Base-by-base conservation (phyloP, 495 filamentous ascomycete species). In the Wilcoxina mikolae region DNA sequence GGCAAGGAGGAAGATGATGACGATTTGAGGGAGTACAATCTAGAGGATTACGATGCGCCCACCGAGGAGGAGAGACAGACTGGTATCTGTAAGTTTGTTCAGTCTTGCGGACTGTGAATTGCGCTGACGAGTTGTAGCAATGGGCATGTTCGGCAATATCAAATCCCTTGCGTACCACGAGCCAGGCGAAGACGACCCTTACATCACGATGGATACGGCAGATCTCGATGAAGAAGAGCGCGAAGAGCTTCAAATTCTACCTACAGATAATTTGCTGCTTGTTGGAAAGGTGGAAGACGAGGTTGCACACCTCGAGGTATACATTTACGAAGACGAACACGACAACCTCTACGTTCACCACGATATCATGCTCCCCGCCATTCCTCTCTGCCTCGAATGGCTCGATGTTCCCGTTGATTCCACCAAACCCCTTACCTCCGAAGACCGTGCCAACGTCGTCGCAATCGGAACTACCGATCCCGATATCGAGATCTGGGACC, bases 301-400 rank as follows among this genome's bases (percentile, higher is more conserved):
- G 60, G 83, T 99, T 24, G 87, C 91, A 24, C 89, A 95, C 70
- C 76, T 99, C 18, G 93, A 96, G 66, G 81, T 95, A 42, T 96
- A 96, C 67, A 87, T 98, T 26, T 98, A 98, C 68, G 93, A 98
- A 69, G 93, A 96, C 63, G 69, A 69, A 33, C 71, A 67, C 53
- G 87, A 80, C 9, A 96, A 99, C 68, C 80, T 99, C 33, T 99
- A 96, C 68, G 89, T 96, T 9, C 91, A 99, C 72, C 93, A 99
- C 73, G 91, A 99, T 65, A 94, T 99, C 61, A 95, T 99, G 91
- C 79, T 99, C 38, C 91, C 91, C 17, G 89, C 89, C 27, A 94
- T 96, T 68, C 91, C 91, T 1, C 78, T 99, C 12, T 90, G 85
- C 65, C 74, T 95, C 31, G 91, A 99, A 71, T 99, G 91, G 91